Conservation (phyloP, 2,329 filamentous ascomycete genomes). For the Ceratocystis albifundus region DNA sequence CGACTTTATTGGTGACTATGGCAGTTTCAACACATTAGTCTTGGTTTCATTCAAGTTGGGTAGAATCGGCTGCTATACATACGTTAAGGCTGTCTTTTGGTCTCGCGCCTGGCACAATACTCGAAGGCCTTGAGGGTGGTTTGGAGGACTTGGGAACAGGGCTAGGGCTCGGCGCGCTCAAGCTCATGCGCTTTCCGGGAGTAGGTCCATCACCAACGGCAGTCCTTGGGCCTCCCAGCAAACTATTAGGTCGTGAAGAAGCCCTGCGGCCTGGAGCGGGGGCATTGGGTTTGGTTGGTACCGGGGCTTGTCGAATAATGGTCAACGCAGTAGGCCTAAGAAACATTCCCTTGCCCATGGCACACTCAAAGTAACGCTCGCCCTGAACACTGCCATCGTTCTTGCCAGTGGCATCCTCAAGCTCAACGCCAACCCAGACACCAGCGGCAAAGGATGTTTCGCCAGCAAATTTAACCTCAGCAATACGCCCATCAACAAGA, state of each 20-base stretch:
- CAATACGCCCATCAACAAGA: constrained; percentile 62
- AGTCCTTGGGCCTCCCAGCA: constrained; percentile 29
- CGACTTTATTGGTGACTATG: constrained; percentile 63
- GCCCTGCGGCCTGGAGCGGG: constrained; percentile 30
- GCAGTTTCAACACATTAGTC: constrained; percentile 12
- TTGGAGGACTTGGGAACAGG: constrained; percentile 49
- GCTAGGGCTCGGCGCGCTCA: constrained; percentile 62
- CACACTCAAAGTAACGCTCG: constrained; percentile 78
- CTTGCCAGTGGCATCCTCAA: constrained; percentile 72
- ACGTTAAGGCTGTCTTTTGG: constrained; percentile 15
- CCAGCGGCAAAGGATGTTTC: constrained; percentile 64
- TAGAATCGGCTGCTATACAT: constrained; percentile 7
- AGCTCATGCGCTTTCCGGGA: constrained; percentile 42
- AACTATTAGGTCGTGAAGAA: constrained; percentile 41
- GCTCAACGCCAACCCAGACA: constrained; percentile 81
- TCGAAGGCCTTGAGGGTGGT: constrained; percentile 33
- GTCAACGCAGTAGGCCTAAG: constrained; percentile 60
- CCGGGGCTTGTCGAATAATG: constrained; percentile 41
- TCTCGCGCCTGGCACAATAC: constrained; percentile 31
- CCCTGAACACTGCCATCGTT: constrained; percentile 89
- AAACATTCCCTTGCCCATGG: constrained; percentile 69
- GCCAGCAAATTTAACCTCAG: constrained; percentile 70
- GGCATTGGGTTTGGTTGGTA: constrained; percentile 31
- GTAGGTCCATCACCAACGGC: constrained; percentile 22
- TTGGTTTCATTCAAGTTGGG: background rate